phyloP scores from a whole-genome alignment of 345 rosid species.

The Ceriops zippeliana region DNA sequence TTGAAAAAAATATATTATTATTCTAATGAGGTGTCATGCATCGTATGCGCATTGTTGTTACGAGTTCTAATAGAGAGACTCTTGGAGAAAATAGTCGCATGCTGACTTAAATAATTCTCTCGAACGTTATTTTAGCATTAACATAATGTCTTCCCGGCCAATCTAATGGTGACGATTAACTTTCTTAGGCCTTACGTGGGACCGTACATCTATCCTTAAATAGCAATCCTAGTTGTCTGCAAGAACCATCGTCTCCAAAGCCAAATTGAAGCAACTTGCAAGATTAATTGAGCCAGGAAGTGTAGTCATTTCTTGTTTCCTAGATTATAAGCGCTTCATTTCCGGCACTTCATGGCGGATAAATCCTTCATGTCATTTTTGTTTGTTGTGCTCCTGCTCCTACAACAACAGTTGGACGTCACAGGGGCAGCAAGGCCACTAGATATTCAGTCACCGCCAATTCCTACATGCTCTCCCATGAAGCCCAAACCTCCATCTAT shows the following conservation, averaged over 20 bases:
- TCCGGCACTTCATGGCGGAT: constrained; percentile 20
- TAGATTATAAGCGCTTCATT: neutral
- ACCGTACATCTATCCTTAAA: constrained; percentile 25
- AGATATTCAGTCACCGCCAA: constrained; percentile 20
- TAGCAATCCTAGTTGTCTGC: constrained; percentile 6
- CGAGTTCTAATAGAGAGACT: too few species aligned
- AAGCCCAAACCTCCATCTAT: constrained; percentile 13
- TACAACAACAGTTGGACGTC: constrained; percentile 13
- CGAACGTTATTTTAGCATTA: neutral
- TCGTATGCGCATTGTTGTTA: too few species aligned
- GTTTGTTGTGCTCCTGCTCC: constrained; percentile 21
- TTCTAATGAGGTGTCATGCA: too few species aligned
- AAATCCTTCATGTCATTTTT: constrained; percentile 11
- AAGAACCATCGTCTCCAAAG: too few species aligned
- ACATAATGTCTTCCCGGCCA: constrained; percentile 12
- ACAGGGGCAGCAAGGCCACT: constrained; percentile 23
- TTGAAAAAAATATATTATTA: too few species aligned
- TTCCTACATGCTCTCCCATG: neutral
- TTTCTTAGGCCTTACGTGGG: constrained; percentile 17
- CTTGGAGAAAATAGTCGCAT: constrained; percentile 36
- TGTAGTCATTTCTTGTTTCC: neutral
- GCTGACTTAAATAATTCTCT: constrained; percentile 5
- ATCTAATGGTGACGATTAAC: constrained; percentile 22
- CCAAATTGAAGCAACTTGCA: neutral
- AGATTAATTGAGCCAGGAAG: neutral